Evolutionary conservation across 352 stramenopile species (phyloP).

Genomic region (Pythium phragmiticola): DNA sequence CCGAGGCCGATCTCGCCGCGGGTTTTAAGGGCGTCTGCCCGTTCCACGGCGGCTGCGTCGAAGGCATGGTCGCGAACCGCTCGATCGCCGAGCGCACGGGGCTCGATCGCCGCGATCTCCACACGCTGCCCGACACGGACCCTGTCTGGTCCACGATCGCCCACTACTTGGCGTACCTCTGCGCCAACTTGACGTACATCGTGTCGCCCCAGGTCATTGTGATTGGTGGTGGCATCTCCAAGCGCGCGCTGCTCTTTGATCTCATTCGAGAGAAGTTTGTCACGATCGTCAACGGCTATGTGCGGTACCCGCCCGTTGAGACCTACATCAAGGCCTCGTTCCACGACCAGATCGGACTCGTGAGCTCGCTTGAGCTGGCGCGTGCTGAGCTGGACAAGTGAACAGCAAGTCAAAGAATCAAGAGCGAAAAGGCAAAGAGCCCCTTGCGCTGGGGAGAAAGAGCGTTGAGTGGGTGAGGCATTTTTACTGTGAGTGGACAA

Average conservation of each 20-base stretch:
- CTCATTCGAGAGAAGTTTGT: conserved; percentile 79
- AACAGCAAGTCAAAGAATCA: background rate
- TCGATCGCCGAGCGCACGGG: conserved; percentile 88
- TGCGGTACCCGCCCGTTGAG: conserved; percentile 63
- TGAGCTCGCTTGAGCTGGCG: conserved; percentile 80
- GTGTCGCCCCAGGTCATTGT: conserved; percentile 95
- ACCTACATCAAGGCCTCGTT: conserved; percentile 85
- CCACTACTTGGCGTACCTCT: conserved; percentile 95
- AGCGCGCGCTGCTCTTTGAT: conserved; percentile 85
- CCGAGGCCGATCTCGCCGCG: conserved; percentile 74
- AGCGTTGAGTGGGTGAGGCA: background rate
- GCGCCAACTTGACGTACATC: conserved; percentile 91
- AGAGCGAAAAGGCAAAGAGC: background rate
- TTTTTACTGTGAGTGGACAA: conserved; percentile 3
- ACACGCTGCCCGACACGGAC: conserved; percentile 84
- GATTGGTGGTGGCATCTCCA: conserved; percentile 94
- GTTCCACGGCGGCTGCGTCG: conserved; percentile 91
- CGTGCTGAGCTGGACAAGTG: conserved; percentile 53
- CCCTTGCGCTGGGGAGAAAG: too few species aligned
- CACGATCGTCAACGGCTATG: conserved; percentile 76
- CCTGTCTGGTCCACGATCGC: conserved; percentile 92
- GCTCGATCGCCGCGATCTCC: conserved; percentile 65
- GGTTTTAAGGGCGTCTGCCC: conserved; percentile 82
- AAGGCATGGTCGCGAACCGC: conserved; percentile 89
- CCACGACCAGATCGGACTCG: conserved; percentile 77